Base-by-base conservation (phyloP, 2,329 filamentous ascomycete genomes). In the Drechslera avenae region DNA sequence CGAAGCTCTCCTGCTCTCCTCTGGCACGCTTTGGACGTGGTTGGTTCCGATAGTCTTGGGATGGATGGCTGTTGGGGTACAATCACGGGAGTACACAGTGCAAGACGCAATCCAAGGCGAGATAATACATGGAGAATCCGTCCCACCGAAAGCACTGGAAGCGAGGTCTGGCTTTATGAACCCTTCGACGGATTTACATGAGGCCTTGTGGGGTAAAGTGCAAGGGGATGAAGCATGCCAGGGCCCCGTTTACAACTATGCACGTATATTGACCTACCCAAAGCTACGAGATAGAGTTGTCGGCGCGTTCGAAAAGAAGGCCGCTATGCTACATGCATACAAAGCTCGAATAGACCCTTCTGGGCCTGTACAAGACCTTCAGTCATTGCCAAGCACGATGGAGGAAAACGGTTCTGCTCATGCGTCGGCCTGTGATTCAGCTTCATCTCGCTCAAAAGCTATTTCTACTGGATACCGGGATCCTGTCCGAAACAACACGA, bases 21-120 rank as follows among this genome's bases (percentile, higher is more conserved):
- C 42, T 13, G 42, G 42, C 12, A 45, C 42, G 4, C 42, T 45
- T 31, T 45, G 42, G 42, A 45, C 42, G 7, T 45, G 42, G 42
- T 31, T 45, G n/a, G 16, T 45, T 16, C 42, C 42, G 4, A 21
- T 45, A 32, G 42, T 45, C 23, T 37, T 45, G 42, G 42, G 42
- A 21, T 45, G 42, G 42, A 45, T 45, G 42, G 42, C 42, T 37
- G 42, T 37, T 16, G 42, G 42, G 17, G 23, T 13, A 21, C 42
- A 45, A 31, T 45, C 42, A 31, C 14, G 33, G 7, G 12, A 21
- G 42, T 6, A 45, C 3, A 36, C 42, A 13, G 42, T 45, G 4
- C 39, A 16, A 40, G 21, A 40, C 14, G 39, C 39, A n/a, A 40
- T 40, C 10, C 23, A 40, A 40, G 23, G 39, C 39, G 23, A 30